phyloP scores from a whole-genome alignment of 2,329 filamentous ascomycete genomes.

The Colletotrichum tofieldiae region DNA sequence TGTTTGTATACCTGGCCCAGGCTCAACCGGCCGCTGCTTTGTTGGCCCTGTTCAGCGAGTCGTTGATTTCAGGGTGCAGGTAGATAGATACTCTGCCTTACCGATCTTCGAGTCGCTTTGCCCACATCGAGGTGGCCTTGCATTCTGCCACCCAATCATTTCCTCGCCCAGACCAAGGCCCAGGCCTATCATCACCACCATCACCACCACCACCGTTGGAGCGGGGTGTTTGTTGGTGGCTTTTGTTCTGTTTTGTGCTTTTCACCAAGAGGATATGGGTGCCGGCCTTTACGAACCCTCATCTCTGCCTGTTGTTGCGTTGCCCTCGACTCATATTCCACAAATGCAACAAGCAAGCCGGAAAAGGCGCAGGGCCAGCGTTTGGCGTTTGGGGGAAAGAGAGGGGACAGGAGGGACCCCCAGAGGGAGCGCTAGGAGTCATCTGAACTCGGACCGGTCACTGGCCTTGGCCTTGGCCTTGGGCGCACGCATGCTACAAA shows the following conservation, averaged over 20 bases:
- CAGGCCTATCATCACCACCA: neutral
- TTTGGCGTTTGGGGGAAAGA: slow-evolving; percentile 15
- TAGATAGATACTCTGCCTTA: neutral
- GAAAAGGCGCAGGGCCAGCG: neutral
- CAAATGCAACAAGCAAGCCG: neutral
- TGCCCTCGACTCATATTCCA: neutral
- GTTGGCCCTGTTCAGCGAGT: slow-evolving; percentile 6
- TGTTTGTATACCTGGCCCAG: slow-evolving; percentile 11
- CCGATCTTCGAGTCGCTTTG: neutral
- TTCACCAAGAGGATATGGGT: neutral
- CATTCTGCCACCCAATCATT: neutral
- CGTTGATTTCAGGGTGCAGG: slow-evolving; percentile 10
- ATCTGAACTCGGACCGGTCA: slow-evolving; percentile 26
- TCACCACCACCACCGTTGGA: neutral
- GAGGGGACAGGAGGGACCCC: neutral
- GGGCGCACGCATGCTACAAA: slow-evolving; percentile 20
- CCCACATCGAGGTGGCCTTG: neutral
- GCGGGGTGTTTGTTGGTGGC: neutral
- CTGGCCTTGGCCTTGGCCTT: too few relatives aligned
- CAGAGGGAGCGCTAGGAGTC: slow-evolving; percentile 3
- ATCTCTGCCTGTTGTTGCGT: neutral
- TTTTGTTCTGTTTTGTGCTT: neutral
- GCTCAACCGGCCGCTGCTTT: neutral
- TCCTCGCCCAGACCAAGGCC: neutral
- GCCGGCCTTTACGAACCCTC: neutral